These are phyloP conservation scores for Picochlorum sp. DNA, from an alignment of 139 green algal species.

Conservation along the genomic window DNA sequence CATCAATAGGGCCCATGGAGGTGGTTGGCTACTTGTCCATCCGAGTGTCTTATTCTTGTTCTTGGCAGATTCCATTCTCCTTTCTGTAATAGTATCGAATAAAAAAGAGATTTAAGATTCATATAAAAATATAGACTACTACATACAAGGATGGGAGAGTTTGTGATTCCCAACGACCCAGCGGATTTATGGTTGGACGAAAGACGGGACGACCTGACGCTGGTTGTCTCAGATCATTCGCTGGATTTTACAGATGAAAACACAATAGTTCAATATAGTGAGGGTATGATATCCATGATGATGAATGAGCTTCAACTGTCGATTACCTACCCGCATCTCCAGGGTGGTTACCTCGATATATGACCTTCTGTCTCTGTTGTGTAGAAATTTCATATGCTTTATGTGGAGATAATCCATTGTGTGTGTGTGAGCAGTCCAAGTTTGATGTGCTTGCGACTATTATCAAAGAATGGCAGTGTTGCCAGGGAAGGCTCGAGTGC, in stretches of 20 bases:
- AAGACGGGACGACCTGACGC: not conserved
- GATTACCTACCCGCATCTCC: not conserved
- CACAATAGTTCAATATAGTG: no score
- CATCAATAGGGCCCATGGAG: no score
- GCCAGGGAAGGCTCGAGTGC: conserved; percentile 17
- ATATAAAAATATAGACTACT: no score
- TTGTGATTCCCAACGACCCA: conserved; percentile 6
- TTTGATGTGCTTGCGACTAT: conserved; percentile 44
- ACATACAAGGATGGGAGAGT: not conserved
- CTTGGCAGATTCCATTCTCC: no score
- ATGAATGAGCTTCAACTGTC: no score
- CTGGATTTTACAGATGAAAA: no score
- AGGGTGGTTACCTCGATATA: no score
- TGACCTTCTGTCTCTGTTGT: not conserved
- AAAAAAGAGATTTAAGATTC: no score
- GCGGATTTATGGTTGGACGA: not conserved
- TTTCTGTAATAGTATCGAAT: no score
- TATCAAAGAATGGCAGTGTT: conserved; percentile 25
- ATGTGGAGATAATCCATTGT: conserved; percentile 43
- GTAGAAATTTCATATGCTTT: conserved; percentile 44
- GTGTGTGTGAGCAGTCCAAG: conserved; percentile 38
- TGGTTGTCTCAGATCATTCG: not conserved
- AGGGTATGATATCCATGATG: no score
- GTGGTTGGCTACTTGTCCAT: no score
- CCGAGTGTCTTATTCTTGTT: no score